Evolutionary conservation across 495 filamentous ascomycete genomes (phyloP).

Genomic region (Trichoderma asperelloides): DNA sequence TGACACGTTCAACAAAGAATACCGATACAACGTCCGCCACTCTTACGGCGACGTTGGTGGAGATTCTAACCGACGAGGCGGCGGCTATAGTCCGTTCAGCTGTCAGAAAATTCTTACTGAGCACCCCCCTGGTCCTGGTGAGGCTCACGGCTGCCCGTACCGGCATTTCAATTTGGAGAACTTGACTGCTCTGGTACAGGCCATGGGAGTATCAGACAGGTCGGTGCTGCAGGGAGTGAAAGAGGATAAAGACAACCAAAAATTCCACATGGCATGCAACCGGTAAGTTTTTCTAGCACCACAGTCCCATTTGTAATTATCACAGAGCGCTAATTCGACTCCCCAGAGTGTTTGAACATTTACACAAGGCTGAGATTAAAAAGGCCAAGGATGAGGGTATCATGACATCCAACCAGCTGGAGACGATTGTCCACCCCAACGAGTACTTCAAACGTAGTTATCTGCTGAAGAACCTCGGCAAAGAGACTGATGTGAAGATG

Average conservation of each 20-base stretch:
- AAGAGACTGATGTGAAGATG: constrained; percentile 42
- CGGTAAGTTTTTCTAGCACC: constrained; percentile 31
- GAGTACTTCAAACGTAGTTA: constrained; percentile 95
- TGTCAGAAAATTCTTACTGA: constrained; percentile 94
- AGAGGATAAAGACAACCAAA: constrained; percentile 79
- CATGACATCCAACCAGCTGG: constrained; percentile 71
- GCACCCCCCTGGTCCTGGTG: constrained; percentile 69
- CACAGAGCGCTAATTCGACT: constrained; percentile 2
- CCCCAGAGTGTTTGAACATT: constrained; percentile 70
- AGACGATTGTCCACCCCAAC: constrained; percentile 96
- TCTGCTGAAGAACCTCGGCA: constrained; percentile 65
- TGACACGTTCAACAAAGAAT: constrained; percentile 89
- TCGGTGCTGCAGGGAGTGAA: constrained; percentile 70
- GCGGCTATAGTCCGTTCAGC: constrained; percentile 80
- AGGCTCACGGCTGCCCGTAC: constrained; percentile 92
- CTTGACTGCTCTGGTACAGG: constrained; percentile 61
- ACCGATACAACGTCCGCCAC: constrained; percentile 93
- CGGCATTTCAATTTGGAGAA: constrained; percentile 86
- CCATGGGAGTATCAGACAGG: constrained; percentile 66
- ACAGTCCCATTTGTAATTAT: background rate
- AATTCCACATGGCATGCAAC: constrained; percentile 96
- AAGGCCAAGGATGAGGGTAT: constrained; percentile 74
- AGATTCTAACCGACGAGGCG: constrained; percentile 73
- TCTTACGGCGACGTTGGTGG: constrained; percentile 92
- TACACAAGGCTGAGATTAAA: constrained; percentile 80